These are phyloP conservation scores for Micromonas commoda DNA, from an alignment of 139 green algal genomes.

Conservation along the genomic window DNA sequence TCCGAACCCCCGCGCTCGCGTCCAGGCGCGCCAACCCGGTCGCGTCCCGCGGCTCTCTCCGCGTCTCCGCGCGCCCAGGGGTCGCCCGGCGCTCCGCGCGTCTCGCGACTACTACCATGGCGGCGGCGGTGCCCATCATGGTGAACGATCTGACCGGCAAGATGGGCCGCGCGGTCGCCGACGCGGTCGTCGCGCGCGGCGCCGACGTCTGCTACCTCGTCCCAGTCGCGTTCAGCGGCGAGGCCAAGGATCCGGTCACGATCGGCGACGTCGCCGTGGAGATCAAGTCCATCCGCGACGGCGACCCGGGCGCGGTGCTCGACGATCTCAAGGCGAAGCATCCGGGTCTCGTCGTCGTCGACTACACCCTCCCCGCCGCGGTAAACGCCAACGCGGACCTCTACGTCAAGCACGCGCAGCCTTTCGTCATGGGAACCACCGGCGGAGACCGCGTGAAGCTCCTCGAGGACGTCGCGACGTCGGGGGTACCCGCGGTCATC, in stretches of 20 bases:
- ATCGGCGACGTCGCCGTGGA: background rate
- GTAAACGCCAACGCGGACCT: slow-evolving; percentile 84
- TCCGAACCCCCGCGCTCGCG: too few relatives aligned
- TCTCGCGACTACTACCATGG: background rate
- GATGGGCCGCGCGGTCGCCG: slow-evolving; percentile 13
- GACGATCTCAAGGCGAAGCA: slow-evolving; percentile 50
- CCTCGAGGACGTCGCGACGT: slow-evolving; percentile 45
- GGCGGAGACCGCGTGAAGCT: slow-evolving; percentile 84
- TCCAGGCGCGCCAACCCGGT: too few relatives aligned
- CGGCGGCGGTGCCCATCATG: background rate
- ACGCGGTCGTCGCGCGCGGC: background rate
- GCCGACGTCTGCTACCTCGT: background rate
- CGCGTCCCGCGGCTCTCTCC: too few relatives aligned
- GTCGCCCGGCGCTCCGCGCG: too few relatives aligned
- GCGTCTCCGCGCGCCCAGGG: too few relatives aligned
- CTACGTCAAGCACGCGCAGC: slow-evolving; percentile 69
- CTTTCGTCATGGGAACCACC: slow-evolving; percentile 99
- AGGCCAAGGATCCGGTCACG: background rate
- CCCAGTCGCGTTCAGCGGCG: background rate
- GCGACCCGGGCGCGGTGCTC: slow-evolving; percentile 33
- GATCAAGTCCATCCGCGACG: background rate
- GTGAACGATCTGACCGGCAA: slow-evolving; percentile 11
- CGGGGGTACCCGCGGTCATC: slow-evolving; percentile 77
- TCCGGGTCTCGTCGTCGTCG: slow-evolving; percentile 80
- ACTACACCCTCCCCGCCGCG: slow-evolving; percentile 86